Evolutionary conservation across 106 monocot species (phyloP).

Genomic region (Dioscorea dumetorum): DNA sequence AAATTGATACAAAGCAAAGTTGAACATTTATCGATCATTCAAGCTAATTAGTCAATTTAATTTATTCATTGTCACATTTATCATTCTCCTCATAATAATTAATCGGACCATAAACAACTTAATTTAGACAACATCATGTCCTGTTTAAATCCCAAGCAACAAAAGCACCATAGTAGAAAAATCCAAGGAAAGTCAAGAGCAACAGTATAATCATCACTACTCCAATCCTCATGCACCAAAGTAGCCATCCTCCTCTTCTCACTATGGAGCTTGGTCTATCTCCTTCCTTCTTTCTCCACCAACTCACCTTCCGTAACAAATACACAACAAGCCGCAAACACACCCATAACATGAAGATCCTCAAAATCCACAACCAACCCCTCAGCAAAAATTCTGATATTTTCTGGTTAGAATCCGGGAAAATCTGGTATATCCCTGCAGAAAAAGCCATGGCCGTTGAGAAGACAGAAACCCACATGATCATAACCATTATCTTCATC

Average conservation of each 20-base stretch:
- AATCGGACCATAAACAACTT: too few species aligned
- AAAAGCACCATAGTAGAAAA: too few species aligned
- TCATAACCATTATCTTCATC: conserved; percentile 8
- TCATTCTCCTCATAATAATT: too few species aligned
- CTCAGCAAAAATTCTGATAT: neutral
- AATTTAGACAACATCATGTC: too few species aligned
- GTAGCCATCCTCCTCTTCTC: neutral
- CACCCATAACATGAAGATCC: neutral
- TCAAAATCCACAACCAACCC: neutral
- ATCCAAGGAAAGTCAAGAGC: too few species aligned
- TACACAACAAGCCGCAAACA: neutral
- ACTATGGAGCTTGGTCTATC: neutral
- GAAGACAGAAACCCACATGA: conserved; percentile 18
- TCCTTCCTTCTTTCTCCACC: neutral
- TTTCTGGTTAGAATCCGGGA: neutral
- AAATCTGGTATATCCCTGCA: neutral
- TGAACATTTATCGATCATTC: too few species aligned
- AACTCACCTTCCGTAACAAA: neutral
- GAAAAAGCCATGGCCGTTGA: conserved; percentile 3
- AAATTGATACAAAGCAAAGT: too few species aligned
- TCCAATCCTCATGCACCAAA: neutral
- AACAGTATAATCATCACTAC: too few species aligned
- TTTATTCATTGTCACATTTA: too few species aligned
- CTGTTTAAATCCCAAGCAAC: too few species aligned
- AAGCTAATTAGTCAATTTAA: too few species aligned